Percentiles rank a stretch among this genome's conserved stretches.
Evolutionary conservation across 2,329 filamentous ascomycete species (phyloP).

Genomic region (Balansia obtecta): DNA sequence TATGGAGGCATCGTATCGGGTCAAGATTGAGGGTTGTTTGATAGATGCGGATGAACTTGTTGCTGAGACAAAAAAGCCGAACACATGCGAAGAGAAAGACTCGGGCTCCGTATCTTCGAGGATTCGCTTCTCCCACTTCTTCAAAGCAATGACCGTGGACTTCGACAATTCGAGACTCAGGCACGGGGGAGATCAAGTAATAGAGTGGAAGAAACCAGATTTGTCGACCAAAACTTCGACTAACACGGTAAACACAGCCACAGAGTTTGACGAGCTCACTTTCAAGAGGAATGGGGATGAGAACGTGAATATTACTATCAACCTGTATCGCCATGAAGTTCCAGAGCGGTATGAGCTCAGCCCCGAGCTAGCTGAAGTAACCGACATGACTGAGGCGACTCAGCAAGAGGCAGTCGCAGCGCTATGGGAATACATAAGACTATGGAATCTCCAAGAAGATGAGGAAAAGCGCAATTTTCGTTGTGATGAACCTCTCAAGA

Average conservation of each 20-base stretch:
- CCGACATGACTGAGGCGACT: conserved; percentile 80
- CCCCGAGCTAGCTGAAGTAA: conserved; percentile 65
- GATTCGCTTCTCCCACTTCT: conserved; percentile 63
- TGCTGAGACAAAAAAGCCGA: not conserved
- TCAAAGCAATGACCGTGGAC: conserved; percentile 65
- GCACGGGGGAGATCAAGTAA: conserved; percentile 40
- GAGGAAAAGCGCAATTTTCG: conserved; percentile 89
- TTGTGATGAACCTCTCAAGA: conserved; percentile 72
- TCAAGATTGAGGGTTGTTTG: conserved; percentile 83
- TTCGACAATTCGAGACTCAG: conserved; percentile 51
- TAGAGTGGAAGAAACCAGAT: conserved; percentile 82
- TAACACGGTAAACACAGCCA: conserved; percentile 36
- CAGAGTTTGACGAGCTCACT: conserved; percentile 80
- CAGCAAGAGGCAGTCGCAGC: conserved; percentile 80
- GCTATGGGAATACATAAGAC: conserved; percentile 88
- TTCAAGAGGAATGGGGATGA: conserved; percentile 90
- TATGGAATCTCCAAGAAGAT: conserved; percentile 78
- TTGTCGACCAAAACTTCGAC: conserved; percentile 34
- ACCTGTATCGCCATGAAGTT: conserved; percentile 69
- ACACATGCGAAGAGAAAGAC: not conserved
- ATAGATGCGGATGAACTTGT: conserved; percentile 52
- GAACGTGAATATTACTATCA: conserved; percentile 83
- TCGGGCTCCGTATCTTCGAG: conserved; percentile 18
- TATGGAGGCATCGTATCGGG: conserved; percentile 67
- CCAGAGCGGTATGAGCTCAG: conserved; percentile 77